These are phyloP conservation scores for Alternaria hordeiaustralica DNA, from an alignment of 2,329 filamentous ascomycete species.

Conservation along the genomic window DNA sequence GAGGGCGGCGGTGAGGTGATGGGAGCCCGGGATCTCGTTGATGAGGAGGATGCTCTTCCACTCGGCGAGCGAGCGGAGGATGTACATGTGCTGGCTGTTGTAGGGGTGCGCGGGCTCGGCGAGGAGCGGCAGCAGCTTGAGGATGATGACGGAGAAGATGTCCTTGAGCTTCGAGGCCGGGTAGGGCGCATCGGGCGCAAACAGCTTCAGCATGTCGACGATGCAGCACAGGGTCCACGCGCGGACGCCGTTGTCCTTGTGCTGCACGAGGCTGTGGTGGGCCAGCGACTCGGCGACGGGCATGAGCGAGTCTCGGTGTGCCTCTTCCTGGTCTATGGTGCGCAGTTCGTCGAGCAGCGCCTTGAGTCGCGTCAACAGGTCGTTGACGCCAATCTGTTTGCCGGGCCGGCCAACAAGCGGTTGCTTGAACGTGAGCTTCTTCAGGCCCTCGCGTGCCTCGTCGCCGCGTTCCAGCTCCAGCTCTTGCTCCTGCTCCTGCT, in stretches of 20 bases:
- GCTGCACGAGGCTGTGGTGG: constrained; percentile 78
- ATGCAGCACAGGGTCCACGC: constrained; percentile 88
- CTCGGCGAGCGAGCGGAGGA: constrained; percentile 85
- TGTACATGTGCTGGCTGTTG: constrained; percentile 90
- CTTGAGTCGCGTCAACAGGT: constrained; percentile 82
- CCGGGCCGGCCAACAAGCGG: constrained; percentile 90
- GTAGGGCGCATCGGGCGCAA: constrained; percentile 94
- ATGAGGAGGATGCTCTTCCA: constrained; percentile 94
- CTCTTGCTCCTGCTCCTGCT: constrained; percentile 30
- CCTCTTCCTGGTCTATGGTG: constrained; percentile 85
- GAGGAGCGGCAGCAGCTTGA: constrained; percentile 81
- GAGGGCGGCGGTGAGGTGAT: constrained; percentile 73
- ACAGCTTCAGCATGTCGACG: constrained; percentile 90
- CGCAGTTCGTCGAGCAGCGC: constrained; percentile 81
- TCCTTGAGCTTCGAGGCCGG: constrained; percentile 92
- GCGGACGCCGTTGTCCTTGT: constrained; percentile 93
- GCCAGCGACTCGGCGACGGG: constrained; percentile 86
- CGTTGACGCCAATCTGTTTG: constrained; percentile 82
- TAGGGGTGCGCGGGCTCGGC: constrained; percentile 88
- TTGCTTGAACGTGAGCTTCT: constrained; percentile 77
- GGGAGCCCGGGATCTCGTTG: constrained; percentile 82
- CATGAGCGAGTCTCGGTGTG: constrained; percentile 80
- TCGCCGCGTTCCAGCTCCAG: constrained; percentile 29
- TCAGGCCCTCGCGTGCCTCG: constrained; percentile 57
- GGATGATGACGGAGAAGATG: constrained; percentile 89